phyloP scores from a whole-genome alignment of 1,139 yeast species.

The Geotrichum candidum region DNA sequence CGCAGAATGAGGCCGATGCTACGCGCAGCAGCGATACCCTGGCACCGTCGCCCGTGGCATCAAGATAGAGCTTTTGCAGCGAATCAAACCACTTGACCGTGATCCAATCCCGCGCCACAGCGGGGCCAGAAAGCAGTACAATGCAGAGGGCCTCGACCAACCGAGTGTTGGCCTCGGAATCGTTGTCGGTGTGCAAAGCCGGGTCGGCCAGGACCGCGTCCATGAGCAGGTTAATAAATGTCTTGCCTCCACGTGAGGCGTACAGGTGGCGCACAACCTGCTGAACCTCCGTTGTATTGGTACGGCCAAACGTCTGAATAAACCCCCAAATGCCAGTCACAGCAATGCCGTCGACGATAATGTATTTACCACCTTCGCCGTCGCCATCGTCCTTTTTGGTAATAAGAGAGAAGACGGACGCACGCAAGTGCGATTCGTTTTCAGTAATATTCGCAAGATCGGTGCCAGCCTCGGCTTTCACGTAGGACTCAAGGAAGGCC shows the following conservation, averaged over 20 bases:
- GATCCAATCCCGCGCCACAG: constrained; percentile 16
- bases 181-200: neutral
- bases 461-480: constrained; percentile 2
- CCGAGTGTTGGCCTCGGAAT: neutral
- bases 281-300: constrained; percentile 6
- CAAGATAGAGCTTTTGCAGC: constrained; percentile 7
- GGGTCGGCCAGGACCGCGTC: constrained; percentile 6
- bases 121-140: constrained; percentile 11
- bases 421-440: constrained; percentile 1
- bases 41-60: neutral
- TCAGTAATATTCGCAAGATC: neutral
- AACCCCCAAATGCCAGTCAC: constrained; percentile 11
- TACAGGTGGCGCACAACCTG: constrained; percentile 5
- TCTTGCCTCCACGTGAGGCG: constrained; percentile 14
- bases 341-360: constrained; percentile 9
- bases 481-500: constrained; percentile 15
- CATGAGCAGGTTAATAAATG: constrained; percentile 13
- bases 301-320: constrained; percentile 9
- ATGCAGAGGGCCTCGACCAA: constrained; percentile 4
- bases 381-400: constrained; percentile 4
- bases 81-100: constrained; percentile 14
- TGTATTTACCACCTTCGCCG: neutral
- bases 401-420: constrained; percentile 12
- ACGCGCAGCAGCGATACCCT: neutral
- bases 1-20: constrained; percentile 15